Evolutionary conservation across 208 protist genomes (phyloP).

Genomic region (Leishmania lainsoni): DNA sequence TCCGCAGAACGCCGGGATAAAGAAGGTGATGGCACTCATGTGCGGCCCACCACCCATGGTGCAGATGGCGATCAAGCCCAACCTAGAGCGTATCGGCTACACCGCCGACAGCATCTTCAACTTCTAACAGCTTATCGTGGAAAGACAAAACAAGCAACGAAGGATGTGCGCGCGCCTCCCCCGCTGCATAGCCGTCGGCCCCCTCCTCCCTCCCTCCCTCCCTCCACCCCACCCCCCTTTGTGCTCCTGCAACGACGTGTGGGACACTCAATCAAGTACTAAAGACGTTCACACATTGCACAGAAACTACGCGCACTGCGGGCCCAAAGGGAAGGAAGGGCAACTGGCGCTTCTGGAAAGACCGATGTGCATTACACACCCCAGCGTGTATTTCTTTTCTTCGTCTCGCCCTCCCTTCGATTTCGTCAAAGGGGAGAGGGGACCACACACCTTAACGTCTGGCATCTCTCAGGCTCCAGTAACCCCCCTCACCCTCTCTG

Average conservation of each 20-base stretch:
- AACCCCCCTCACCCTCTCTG: too few relatives aligned
- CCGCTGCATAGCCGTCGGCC: neutral
- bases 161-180: neutral
- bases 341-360: too few relatives aligned
- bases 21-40: slow-evolving; percentile 66
- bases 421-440: neutral
- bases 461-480: too few relatives aligned
- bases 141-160: neutral
- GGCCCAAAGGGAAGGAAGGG: too few relatives aligned
- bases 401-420: neutral
- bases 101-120: slow-evolving; percentile 60
- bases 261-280: neutral
- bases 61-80: slow-evolving; percentile 81
- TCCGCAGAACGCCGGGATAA: slow-evolving; percentile 37
- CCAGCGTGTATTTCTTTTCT: neutral
- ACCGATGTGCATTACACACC: neutral
- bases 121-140: slow-evolving; percentile 48
- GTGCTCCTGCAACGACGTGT: neutral
- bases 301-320: too few relatives aligned
- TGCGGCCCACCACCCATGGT: slow-evolving; percentile 91
- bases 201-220: slow-evolving; percentile 8
- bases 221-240: neutral
- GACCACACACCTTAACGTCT: too few relatives aligned
- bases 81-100: slow-evolving; percentile 81
- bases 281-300: too few relatives aligned